Evolutionary conservation across 2,329 filamentous ascomycete genomes (phyloP).

Genomic region (Xylaria sp.): DNA sequence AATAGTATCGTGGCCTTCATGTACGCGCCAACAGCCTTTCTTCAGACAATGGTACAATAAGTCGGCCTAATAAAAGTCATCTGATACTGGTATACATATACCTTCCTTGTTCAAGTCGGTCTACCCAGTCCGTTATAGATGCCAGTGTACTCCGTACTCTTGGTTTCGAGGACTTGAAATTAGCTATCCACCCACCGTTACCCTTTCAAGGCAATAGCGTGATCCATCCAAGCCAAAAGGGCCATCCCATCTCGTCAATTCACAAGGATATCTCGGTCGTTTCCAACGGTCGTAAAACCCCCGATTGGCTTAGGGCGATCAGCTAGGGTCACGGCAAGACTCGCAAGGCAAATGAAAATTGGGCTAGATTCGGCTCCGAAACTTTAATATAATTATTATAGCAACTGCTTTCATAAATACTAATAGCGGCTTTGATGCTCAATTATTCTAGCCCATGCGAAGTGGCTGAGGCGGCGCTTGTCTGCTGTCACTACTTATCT

Average conservation of each 20-base stretch:
- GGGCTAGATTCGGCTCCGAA: constrained; percentile 12
- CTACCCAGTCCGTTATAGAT: background rate
- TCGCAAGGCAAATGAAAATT: constrained; percentile 1
- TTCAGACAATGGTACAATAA: background rate
- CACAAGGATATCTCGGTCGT: constrained; percentile 29
- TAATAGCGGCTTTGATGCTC: background rate
- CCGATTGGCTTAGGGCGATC: constrained; percentile 35
- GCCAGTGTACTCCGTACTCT: background rate
- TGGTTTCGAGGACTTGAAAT: constrained; percentile 25
- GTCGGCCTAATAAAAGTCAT: background rate
- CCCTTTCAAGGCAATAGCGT: constrained; percentile 26
- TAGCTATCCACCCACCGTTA: constrained; percentile 29
- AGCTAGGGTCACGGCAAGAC: constrained; percentile 12
- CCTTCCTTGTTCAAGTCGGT: background rate
- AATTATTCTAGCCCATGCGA: background rate
- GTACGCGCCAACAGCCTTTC: background rate
- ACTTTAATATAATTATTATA: constrained; percentile 1
- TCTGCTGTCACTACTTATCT: background rate
- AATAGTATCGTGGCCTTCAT: background rate
- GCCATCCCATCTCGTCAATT: constrained; percentile 17
- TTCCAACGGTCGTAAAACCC: constrained; percentile 32
- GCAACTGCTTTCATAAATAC: background rate
- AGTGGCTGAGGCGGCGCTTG: constrained; percentile 17
- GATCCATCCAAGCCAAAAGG: constrained; percentile 22
- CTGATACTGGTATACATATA: background rate